Conservation (phyloP, 768 basidiomycete species). For the Kwoniella botswanensis region DNA sequence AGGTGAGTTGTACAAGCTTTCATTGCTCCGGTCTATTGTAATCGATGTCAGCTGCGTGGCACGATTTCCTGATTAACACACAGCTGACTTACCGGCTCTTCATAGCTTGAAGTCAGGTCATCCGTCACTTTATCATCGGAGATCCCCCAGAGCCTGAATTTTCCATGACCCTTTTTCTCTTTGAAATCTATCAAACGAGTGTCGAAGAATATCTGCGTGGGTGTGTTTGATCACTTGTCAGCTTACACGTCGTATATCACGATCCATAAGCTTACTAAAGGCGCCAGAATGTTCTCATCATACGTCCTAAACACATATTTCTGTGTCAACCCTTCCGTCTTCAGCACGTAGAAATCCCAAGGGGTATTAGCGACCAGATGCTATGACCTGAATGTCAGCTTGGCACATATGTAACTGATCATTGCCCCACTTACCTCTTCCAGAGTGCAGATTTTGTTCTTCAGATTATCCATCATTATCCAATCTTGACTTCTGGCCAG, state of each 20-base stretch:
- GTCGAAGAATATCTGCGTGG: conserved; percentile 65
- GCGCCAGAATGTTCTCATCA: conserved; percentile 92
- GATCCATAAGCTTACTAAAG: conserved; percentile 69
- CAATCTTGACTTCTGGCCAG: conserved; percentile 81
- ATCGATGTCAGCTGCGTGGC: background rate
- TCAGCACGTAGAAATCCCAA: conserved; percentile 85
- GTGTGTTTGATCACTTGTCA: background rate
- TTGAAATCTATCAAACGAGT: conserved; percentile 91
- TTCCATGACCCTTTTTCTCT: conserved; percentile 64
- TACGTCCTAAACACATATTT: conserved; percentile 91
- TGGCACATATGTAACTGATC: background rate
- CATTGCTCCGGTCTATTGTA: conserved; percentile 44
- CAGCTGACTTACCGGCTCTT: conserved; percentile 60
- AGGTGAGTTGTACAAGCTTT: conserved; percentile 34
- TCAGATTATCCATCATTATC: conserved; percentile 89
- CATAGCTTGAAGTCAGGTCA: conserved; percentile 59
- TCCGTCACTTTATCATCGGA: conserved; percentile 34
- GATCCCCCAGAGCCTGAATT: conserved; percentile 27
- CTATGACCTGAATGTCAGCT: conserved; percentile 52
- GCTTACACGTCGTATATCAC: background rate
- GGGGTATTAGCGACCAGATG: conserved; percentile 85
- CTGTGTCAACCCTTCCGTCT: conserved; percentile 73
- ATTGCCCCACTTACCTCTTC: conserved; percentile 69
- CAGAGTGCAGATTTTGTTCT: conserved; percentile 79
- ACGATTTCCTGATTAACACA: background rate